Percentiles rank a stretch among this genome's conserved stretches.
These are phyloP conservation scores for Claviceps sorghi DNA, from an alignment of 2,329 filamentous ascomycete species.

Conservation along the genomic window DNA sequence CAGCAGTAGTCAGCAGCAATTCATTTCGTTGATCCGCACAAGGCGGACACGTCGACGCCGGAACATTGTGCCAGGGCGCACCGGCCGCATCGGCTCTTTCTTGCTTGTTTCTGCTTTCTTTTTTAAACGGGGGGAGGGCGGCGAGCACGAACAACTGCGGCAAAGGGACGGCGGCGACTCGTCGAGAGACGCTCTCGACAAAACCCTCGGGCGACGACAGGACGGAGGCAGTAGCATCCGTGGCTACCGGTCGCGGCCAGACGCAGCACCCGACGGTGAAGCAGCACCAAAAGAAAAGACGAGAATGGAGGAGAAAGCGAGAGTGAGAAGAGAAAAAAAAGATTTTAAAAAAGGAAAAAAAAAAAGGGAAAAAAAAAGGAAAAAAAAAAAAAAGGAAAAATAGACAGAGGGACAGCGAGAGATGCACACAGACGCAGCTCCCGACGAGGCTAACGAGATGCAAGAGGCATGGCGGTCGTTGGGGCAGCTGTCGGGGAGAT, in stretches of 20 bases:
- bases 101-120: too few species aligned
- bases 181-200: neutral
- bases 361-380: too few species aligned
- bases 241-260: neutral
- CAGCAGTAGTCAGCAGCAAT: slow-evolving; percentile 18
- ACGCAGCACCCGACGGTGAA: too few species aligned
- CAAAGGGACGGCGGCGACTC: neutral
- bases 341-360: too few species aligned
- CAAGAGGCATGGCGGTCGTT: neutral
- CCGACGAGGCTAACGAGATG: neutral
- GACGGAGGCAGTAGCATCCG: neutral
- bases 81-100: neutral
- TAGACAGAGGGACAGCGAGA: too few species aligned
- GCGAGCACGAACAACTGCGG: neutral
- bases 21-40: slow-evolving; percentile 14
- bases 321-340: too few species aligned
- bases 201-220: neutral
- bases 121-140: too few species aligned
- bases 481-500: neutral
- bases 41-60: neutral
- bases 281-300: too few species aligned
- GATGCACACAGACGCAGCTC: too few species aligned
- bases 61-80: neutral
- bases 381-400: too few species aligned
- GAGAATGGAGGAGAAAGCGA: too few species aligned